phyloP scores from a whole-genome alignment of 108 stramenopile species.

The Cyclotella cryptica region DNA sequence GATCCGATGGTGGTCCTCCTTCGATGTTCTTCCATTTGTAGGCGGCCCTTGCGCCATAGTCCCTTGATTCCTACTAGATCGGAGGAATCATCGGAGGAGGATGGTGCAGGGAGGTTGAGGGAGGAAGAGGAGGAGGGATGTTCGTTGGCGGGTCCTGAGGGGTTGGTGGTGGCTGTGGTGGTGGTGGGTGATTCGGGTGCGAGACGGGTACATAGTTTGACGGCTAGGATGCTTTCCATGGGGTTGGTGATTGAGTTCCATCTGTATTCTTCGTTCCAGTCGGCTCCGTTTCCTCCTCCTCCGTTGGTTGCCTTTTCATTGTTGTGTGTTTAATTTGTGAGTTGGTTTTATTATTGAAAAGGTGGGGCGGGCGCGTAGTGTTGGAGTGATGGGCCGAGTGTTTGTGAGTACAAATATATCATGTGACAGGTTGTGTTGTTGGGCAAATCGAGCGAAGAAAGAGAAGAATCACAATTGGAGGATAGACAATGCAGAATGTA shows the following conservation, averaged over 20 bases:
- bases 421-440: too few species aligned
- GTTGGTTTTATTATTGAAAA: too few species aligned
- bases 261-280: constrained; percentile 85
- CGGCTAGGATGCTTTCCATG: constrained; percentile 50
- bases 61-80: constrained; percentile 24
- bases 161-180: background rate
- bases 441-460: too few species aligned
- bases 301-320: constrained; percentile 25
- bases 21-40: constrained; percentile 43
- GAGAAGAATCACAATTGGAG: too few species aligned
- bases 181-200: constrained; percentile 42
- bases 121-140: constrained; percentile 7
- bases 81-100: constrained; percentile 10
- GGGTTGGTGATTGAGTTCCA: constrained; percentile 70
- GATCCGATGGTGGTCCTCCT: constrained; percentile 10
- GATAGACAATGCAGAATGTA: too few species aligned
- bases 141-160: background rate
- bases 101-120: constrained; percentile 18
- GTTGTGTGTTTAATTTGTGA: background rate
- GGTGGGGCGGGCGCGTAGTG: too few species aligned
- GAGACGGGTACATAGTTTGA: constrained; percentile 62
- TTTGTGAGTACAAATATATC: too few species aligned
- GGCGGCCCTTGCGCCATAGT: constrained; percentile 55
- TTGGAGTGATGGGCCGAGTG: too few species aligned
- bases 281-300: constrained; percentile 49